phyloP scores from a whole-genome alignment of 1,284 basidiomycete genomes.

The Peniophora sp. region DNA sequence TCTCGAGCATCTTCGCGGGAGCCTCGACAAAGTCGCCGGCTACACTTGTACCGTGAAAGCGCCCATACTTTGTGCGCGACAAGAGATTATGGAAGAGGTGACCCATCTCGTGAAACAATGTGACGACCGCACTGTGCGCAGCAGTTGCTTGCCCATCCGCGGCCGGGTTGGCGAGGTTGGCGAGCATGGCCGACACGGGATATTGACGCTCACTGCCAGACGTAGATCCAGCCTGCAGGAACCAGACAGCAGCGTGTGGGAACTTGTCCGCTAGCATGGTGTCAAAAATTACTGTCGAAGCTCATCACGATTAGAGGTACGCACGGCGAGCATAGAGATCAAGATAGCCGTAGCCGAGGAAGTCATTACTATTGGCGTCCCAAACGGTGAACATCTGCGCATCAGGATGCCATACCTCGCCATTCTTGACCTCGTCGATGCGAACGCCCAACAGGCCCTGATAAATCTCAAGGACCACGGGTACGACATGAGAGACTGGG shows the following conservation, averaged over 20 bases:
- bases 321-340: constrained; percentile 80
- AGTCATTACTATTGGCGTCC: constrained; percentile 69
- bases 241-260: constrained; percentile 83
- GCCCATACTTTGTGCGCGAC: constrained; percentile 60
- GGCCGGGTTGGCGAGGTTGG: constrained; percentile 79
- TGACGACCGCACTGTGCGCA: constrained; percentile 75
- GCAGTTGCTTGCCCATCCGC: constrained; percentile 75
- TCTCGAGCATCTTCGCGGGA: constrained; percentile 86
- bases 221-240: constrained; percentile 51
- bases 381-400: constrained; percentile 77
- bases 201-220: constrained; percentile 56
- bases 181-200: constrained; percentile 77
- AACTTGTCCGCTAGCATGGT: constrained; percentile 58
- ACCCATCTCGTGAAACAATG: constrained; percentile 81
- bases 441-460: constrained; percentile 70
- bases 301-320: constrained; percentile 1
- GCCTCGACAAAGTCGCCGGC: constrained; percentile 83
- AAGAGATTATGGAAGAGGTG: constrained; percentile 82
- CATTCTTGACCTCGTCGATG: constrained; percentile 55
- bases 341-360: constrained; percentile 77
- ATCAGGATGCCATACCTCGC: constrained; percentile 67
- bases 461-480: constrained; percentile 74
- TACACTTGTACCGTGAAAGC: constrained; percentile 78
- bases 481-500: constrained; percentile 74
- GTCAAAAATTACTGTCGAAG: not conserved